Percentiles rank a stretch among this genome's conserved stretches.
Evolutionary conservation across 768 basidiomycete species (phyloP).

Genomic region (Leucocoprinus birnbaumii): DNA sequence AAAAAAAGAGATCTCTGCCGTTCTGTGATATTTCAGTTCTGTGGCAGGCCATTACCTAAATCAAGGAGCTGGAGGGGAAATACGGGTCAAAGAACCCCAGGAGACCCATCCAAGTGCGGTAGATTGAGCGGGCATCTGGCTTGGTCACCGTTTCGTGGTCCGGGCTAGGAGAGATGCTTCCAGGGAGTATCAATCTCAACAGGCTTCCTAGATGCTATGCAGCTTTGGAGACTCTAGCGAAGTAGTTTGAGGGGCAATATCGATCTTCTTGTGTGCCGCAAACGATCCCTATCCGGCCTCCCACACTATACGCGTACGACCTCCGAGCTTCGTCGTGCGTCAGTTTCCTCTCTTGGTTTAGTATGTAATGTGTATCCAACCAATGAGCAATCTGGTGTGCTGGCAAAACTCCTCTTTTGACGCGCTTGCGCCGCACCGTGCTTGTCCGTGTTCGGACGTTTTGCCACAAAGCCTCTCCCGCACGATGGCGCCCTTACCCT

Average conservation of each 20-base stretch:
- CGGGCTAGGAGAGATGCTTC: neutral
- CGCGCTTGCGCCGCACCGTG: neutral
- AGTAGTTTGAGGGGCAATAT: slow-evolving; percentile 1
- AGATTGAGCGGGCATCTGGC: slow-evolving; percentile 12
- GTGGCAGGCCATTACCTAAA: slow-evolving; percentile 1
- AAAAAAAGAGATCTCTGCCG: slow-evolving; percentile 4
- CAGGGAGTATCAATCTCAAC: slow-evolving; percentile 9
- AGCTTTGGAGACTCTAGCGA: neutral
- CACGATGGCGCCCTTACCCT: neutral
- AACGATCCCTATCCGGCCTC: slow-evolving; percentile 6
- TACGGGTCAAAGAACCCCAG: neutral
- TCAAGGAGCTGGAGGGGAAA: neutral
- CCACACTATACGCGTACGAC: neutral
- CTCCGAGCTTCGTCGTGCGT: neutral
- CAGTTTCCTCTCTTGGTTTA: neutral
- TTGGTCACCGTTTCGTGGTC: slow-evolving; percentile 1
- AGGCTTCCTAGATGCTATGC: slow-evolving; percentile 9
- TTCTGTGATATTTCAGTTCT: neutral
- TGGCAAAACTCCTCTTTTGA: neutral
- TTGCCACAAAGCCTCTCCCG: neutral
- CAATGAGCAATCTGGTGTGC: neutral
- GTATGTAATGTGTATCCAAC: neutral
- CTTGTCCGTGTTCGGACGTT: neutral
- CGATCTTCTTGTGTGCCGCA: slow-evolving; percentile 6
- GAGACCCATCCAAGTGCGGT: neutral